Conservation (phyloP, 2,329 filamentous ascomycete genomes). For the Neonectria neomacrospora region DNA sequence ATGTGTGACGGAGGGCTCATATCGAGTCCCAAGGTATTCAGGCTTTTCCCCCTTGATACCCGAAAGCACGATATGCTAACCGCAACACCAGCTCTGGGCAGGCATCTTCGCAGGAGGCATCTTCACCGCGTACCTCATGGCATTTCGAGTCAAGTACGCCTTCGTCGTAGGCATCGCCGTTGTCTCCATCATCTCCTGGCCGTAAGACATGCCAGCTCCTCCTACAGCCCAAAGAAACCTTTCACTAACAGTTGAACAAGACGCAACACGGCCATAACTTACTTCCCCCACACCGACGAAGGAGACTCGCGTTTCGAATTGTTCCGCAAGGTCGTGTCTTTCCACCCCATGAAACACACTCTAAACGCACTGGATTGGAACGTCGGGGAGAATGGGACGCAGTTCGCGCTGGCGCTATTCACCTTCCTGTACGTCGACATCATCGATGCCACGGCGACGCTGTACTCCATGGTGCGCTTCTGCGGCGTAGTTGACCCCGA, state of each 20-base stretch:
- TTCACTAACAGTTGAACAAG: constrained; percentile 4
- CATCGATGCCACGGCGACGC: constrained; percentile 75
- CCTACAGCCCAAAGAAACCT: fast-evolving
- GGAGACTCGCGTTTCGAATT: constrained; percentile 78
- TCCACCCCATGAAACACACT: constrained; percentile 75
- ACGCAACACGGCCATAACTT: constrained; percentile 72
- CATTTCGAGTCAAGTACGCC: constrained; percentile 83
- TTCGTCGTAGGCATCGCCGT: constrained; percentile 82
- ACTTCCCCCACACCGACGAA: constrained; percentile 75
- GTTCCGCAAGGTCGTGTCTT: constrained; percentile 82
- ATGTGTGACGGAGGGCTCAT: constrained; percentile 38
- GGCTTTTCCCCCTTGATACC: fast-evolving
- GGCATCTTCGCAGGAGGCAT: constrained; percentile 83
- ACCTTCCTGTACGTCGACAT: constrained; percentile 81
- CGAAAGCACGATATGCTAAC: not conserved
- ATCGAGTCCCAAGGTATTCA: constrained; percentile 33
- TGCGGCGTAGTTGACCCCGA: constrained; percentile 68
- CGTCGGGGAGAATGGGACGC: constrained; percentile 69
- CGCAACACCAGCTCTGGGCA: constrained; percentile 68
- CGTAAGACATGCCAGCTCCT: constrained; percentile 56
- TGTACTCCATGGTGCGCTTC: constrained; percentile 80
- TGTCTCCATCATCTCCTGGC: constrained; percentile 86
- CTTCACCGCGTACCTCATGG: constrained; percentile 78
- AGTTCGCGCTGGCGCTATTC: constrained; percentile 79
- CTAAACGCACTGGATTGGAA: constrained; percentile 77